Evolutionary conservation across 2,329 filamentous ascomycete species (phyloP).

Genomic region (Exophiala mesophila): DNA sequence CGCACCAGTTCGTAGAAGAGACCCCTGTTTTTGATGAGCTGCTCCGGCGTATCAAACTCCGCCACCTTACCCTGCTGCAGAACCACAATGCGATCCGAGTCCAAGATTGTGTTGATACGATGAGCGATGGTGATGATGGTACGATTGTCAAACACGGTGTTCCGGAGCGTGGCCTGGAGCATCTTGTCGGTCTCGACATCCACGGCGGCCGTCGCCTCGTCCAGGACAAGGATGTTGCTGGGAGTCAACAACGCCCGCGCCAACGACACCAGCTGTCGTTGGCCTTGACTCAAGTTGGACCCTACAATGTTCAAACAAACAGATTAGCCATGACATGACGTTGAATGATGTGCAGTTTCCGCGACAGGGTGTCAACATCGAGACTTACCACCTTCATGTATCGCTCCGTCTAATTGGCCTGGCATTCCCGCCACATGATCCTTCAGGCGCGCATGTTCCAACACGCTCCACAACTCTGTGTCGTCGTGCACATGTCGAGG

Average conservation of each 20-base stretch:
- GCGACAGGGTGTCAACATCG: too few relatives aligned
- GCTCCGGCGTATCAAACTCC: constrained; percentile 84
- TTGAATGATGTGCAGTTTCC: background rate
- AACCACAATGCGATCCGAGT: constrained; percentile 84
- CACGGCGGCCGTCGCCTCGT: constrained; percentile 86
- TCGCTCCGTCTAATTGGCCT: constrained; percentile 80
- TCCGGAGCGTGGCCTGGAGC: constrained; percentile 59
- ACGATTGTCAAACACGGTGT: constrained; percentile 72
- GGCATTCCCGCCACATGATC: constrained; percentile 83
- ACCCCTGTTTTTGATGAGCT: constrained; percentile 69
- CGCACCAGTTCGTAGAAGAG: constrained; percentile 86
- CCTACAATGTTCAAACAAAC: constrained; percentile 46
- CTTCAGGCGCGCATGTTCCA: constrained; percentile 89
- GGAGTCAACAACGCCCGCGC: constrained; percentile 91
- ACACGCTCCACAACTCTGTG: constrained; percentile 91
- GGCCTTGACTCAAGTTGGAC: constrained; percentile 91
- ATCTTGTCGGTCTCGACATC: constrained; percentile 64
- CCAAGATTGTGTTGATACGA: constrained; percentile 94
- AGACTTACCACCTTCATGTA: constrained; percentile 88
- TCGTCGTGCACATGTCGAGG: constrained; percentile 94
- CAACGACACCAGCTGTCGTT: constrained; percentile 88
- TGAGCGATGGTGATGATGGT: constrained; percentile 99
- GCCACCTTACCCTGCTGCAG: constrained; percentile 84
- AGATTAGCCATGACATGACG: constrained; percentile 7
- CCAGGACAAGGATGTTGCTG: constrained; percentile 92